Conservation (phyloP, 805 yeast genomes). For the Candida vaughaniae region DNA sequence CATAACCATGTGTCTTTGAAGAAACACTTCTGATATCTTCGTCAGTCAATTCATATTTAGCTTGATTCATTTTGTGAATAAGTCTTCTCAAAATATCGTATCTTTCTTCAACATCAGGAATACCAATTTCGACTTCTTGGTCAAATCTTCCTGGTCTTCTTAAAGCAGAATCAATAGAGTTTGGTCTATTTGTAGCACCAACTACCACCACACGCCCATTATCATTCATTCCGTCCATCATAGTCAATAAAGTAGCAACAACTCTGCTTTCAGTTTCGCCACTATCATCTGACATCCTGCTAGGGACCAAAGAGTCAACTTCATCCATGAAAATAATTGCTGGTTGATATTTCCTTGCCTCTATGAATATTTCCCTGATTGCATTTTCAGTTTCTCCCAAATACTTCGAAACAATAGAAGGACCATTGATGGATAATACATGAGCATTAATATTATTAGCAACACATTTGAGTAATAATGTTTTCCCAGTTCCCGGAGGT, state of each 20-base stretch:
- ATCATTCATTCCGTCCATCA: constrained; percentile 76
- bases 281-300: constrained; percentile 76
- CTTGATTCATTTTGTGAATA: constrained; percentile 48
- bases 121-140: constrained; percentile 85
- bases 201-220: constrained; percentile 64
- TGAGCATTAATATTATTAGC: constrained; percentile 82
- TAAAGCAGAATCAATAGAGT: constrained; percentile 65
- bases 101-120: constrained; percentile 85
- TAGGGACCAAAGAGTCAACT: constrained; percentile 88
- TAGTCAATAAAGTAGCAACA: constrained; percentile 80
- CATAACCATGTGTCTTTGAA: constrained; percentile 89
- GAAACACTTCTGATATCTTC: constrained; percentile 66
- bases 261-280: constrained; percentile 91
- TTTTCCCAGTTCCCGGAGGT: constrained; percentile 96
- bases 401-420: constrained; percentile 88
- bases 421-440: constrained; percentile 82
- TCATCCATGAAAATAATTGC: constrained; percentile 88
- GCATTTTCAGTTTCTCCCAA: constrained; percentile 92
- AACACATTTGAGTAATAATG: constrained; percentile 80
- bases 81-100: constrained; percentile 67
- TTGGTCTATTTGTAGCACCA: constrained; percentile 75
- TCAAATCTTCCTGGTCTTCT: constrained; percentile 89
- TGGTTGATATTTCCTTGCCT: constrained; percentile 85
- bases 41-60: constrained; percentile 46
- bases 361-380: constrained; percentile 76